Conservation (phyloP, 352 stramenopile genomes). For the Globisporangium takayamanum region DNA sequence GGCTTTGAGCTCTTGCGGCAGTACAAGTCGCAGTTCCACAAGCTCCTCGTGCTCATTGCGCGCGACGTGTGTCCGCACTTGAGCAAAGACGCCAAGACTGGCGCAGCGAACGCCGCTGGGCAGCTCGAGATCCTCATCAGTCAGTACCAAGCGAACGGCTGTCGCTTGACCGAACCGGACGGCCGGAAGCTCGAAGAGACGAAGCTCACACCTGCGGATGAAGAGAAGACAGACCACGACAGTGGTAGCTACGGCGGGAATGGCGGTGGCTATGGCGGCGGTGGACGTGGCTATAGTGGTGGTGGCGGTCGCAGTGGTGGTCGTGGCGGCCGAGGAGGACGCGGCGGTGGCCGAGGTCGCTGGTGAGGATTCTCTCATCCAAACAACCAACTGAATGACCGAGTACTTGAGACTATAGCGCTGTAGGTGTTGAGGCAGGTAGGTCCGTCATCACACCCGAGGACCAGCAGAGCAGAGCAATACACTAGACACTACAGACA, state of each 20-base stretch:
- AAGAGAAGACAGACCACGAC: constrained; percentile 55
- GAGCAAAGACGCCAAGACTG: constrained; percentile 70
- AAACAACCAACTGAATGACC: no score
- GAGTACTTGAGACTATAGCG: no score
- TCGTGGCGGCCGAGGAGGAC: constrained; percentile 13
- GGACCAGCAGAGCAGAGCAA: no score
- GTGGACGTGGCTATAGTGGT: constrained; percentile 20
- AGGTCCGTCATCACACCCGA: no score
- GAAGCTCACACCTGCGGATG: constrained; percentile 50
- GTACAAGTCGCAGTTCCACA: constrained; percentile 79
- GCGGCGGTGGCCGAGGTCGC: constrained; percentile 2
- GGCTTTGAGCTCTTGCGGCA: constrained; percentile 54
- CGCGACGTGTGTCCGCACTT: constrained; percentile 53
- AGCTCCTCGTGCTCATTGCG: constrained; percentile 62
- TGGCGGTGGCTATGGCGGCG: constrained; percentile 19
- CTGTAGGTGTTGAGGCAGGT: neutral
- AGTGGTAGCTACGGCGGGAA: constrained; percentile 14
- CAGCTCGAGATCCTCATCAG: constrained; percentile 70
- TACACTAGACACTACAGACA: no score
- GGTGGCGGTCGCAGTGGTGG: constrained; percentile 34
- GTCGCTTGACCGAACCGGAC: constrained; percentile 42
- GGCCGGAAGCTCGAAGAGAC: constrained; percentile 69
- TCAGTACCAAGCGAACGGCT: constrained; percentile 62
- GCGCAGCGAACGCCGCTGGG: constrained; percentile 62
- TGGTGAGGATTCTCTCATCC: neutral